Conservation (phyloP, 805 yeast species). For the Candida fluviatilis region DNA sequence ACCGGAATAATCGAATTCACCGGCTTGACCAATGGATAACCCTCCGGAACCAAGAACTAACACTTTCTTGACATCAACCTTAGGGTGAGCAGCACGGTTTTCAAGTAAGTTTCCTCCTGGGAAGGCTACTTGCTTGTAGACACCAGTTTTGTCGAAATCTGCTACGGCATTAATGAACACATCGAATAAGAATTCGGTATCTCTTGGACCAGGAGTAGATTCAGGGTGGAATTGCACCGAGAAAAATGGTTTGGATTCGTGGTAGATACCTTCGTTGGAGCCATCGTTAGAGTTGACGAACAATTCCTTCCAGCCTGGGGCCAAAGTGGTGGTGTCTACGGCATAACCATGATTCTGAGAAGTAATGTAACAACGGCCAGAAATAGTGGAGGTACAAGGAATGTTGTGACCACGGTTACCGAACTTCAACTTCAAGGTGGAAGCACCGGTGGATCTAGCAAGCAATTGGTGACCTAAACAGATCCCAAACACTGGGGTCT, state of each 20-base stretch:
- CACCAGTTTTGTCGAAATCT: slow-evolving; percentile 55
- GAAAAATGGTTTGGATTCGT: slow-evolving; percentile 81
- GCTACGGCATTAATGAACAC: slow-evolving; percentile 81
- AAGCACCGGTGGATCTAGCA: slow-evolving; percentile 94
- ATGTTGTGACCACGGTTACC: slow-evolving; percentile 99
- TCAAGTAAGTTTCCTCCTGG: slow-evolving; percentile 85
- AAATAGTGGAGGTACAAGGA: slow-evolving; percentile 84
- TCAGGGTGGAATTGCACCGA: slow-evolving; percentile 99
- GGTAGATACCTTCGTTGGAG: slow-evolving; percentile 97
- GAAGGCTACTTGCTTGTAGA: slow-evolving; percentile 71
- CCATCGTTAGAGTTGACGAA: slow-evolving; percentile 96
- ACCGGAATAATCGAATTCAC: slow-evolving; percentile 98
- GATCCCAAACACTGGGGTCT: slow-evolving; percentile 93
- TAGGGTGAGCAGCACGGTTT: slow-evolving; percentile 72
- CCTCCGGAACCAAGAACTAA: slow-evolving; percentile 97
- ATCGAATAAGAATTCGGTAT: slow-evolving; percentile 95
- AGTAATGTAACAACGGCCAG: slow-evolving; percentile 97
- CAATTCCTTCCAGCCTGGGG: slow-evolving; percentile 84
- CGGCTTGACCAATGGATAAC: slow-evolving; percentile 97
- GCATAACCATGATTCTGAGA: slow-evolving; percentile 99
- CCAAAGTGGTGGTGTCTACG: slow-evolving; percentile 75
- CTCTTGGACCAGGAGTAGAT: slow-evolving; percentile 99
- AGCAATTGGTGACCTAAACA: slow-evolving; percentile 97
- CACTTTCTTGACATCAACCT: slow-evolving; percentile 82
- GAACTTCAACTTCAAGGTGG: slow-evolving; percentile 85